These are phyloP conservation scores for Termitomyces sp. DNA, from an alignment of 1,284 basidiomycete genomes.

Conservation along the genomic window DNA sequence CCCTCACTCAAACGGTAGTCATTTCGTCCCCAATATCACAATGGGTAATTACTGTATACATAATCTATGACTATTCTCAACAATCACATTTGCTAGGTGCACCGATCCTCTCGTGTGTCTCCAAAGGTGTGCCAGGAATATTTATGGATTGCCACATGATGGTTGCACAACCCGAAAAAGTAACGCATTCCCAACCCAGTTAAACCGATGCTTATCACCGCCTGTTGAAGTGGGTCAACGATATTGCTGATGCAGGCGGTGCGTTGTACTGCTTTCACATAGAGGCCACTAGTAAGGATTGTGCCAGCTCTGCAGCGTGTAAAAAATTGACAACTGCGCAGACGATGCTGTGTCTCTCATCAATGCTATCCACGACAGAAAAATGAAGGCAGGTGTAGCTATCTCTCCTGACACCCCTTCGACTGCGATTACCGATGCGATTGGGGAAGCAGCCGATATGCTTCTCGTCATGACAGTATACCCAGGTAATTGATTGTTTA, in stretches of 20 bases:
- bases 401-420: conserved; percentile 93
- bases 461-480: conserved; percentile 97
- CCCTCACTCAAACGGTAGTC: conserved; percentile 43
- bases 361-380: conserved; percentile 63
- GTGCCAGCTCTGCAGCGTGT: background rate
- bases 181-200: conserved; percentile 25
- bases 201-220: conserved; percentile 6
- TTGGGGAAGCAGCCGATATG: conserved; percentile 83
- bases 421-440: conserved; percentile 76
- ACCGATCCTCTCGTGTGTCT: conserved; percentile 85
- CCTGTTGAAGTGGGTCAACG: conserved; percentile 83
- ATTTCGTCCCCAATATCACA: conserved; percentile 98
- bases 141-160: conserved; percentile 99
- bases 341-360: conserved; percentile 76
- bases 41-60: conserved; percentile 58
- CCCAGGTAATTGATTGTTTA: conserved; percentile 51
- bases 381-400: conserved; percentile 90
- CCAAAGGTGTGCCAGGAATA: conserved; percentile 86
- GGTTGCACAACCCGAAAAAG: conserved; percentile 92
- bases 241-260: conserved; percentile 94
- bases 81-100: conserved; percentile 52
- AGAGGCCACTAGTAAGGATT: conserved; percentile 81
- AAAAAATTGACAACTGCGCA: conserved; percentile 26
- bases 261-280: conserved; percentile 96
- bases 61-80: background rate